Conservation (phyloP, 2,329 filamentous ascomycete species). For the Fusarium coffeatum region DNA sequence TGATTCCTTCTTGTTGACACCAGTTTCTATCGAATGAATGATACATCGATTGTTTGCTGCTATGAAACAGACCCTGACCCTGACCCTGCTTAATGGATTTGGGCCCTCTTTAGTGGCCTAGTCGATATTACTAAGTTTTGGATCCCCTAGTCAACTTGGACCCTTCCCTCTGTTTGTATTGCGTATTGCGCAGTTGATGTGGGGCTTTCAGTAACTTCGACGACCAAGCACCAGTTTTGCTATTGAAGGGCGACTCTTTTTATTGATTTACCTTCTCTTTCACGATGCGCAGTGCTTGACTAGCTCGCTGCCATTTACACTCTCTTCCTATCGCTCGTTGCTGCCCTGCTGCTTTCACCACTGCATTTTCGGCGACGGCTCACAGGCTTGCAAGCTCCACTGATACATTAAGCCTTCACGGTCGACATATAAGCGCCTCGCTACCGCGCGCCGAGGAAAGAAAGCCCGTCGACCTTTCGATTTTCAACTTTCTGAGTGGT, state of each 20-base stretch:
- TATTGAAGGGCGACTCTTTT: background rate
- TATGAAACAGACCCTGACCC: constrained; percentile 16
- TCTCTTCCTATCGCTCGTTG: constrained; percentile 37
- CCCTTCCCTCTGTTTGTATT: constrained; percentile 10
- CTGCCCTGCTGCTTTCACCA: constrained; percentile 7
- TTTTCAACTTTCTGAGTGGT: constrained; percentile 41
- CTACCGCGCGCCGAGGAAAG: constrained; percentile 28
- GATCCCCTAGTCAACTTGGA: background rate
- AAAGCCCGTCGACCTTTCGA: constrained; percentile 32
- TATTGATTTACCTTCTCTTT: constrained; percentile 13
- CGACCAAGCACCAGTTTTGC: constrained; percentile 18
- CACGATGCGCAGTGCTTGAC: constrained; percentile 48
- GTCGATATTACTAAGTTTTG: background rate
- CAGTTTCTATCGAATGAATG: background rate
- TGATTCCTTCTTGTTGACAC: constrained; percentile 11
- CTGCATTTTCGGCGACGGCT: constrained; percentile 22
- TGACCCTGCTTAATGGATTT: constrained; percentile 8
- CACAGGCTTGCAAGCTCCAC: constrained; percentile 31
- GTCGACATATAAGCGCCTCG: constrained; percentile 21
- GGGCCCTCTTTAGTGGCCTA: constrained; percentile 5
- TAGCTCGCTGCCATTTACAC: constrained; percentile 39
- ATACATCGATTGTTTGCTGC: background rate
- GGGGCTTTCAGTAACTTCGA: constrained; percentile 17
- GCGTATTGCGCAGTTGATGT: constrained; percentile 14
- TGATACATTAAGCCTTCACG: constrained; percentile 6